Percentiles rank a stretch among this genome's conserved stretches.
Conservation (phyloP, 2,329 filamentous ascomycete species). For the Aspergillus nomiae region DNA sequence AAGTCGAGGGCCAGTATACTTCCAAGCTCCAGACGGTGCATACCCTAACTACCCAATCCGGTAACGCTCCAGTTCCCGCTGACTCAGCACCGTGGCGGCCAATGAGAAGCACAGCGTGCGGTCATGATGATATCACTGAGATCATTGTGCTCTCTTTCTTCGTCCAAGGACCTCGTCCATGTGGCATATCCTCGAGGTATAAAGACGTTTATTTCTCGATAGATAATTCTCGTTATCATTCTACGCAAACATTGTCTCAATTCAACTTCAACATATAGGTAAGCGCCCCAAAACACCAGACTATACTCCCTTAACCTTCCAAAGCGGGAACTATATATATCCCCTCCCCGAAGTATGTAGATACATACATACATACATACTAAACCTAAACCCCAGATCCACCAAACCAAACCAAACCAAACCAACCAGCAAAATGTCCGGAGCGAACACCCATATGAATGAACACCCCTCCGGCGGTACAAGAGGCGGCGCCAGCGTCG, state of each 20-base stretch:
- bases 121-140: slow-evolving; percentile 2
- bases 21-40: too few species aligned
- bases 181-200: background rate
- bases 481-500: slow-evolving; percentile 26
- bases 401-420: background rate
- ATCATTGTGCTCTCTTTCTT: background rate
- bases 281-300: background rate
- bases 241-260: background rate
- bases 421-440: background rate
- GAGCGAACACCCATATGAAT: slow-evolving; percentile 11
- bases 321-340: background rate
- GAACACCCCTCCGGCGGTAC: slow-evolving; percentile 17
- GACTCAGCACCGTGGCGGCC: background rate
- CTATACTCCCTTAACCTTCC: background rate
- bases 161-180: background rate
- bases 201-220: background rate
- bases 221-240: background rate
- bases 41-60: background rate
- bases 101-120: background rate
- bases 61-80: background rate
- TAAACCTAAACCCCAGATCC: background rate
- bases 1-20: too few species aligned
- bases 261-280: background rate
- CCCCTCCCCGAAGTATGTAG: background rate
- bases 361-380: background rate